Evolutionary conservation across 31 red algal genomes (phyloP), one percentile per base, ranked within the genome.

Genomic region (Asparagopsis taxiformis): DNA sequence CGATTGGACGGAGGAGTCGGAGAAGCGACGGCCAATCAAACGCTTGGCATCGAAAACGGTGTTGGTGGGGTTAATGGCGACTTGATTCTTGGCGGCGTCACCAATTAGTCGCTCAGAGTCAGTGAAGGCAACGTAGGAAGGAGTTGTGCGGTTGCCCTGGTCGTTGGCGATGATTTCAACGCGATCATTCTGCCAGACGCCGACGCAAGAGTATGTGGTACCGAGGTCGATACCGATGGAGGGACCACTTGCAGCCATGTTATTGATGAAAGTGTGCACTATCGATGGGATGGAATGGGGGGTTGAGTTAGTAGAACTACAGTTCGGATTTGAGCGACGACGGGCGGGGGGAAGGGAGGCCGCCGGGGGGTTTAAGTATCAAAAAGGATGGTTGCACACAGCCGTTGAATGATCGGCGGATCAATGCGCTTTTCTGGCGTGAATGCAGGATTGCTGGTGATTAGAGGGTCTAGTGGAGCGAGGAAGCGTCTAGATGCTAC

Each of bases 141-240:
- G 97, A 15, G 97, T 99, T 34, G 93, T 99, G 36, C 97, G 80
- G 61, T 99, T 99, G 3, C 97, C 97, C 80, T 96, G 92, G 62
- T 99, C 97, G 68, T 99, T 99, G 51, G 97, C 97, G 26, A 99
- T 99, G 55, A 99, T 99, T 55, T 99, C 97, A 26, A 98, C 94
- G 31, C 87, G 84, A 55, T 90, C 89, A 43, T 90, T 93, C 80
- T 93, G 84, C 82, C 89, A 99, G 2, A 95, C 90, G 29, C 97
- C 97, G 58, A 99, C 97, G 65, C 97, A 99, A 31, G 91, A 95
- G 68, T 99, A 99, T 24, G 97, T 99, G 15, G 97, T 99, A 54
- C 97, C 97, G 36, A 99, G 74, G 58, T 99, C 97, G 31, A 99
- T 99, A 63, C 97, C 97, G 67, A 99, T 93, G 38, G 76, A 75